Evolutionary conservation across 2,329 filamentous ascomycete genomes (phyloP).

Genomic region (Albifimbria verrucaria): DNA sequence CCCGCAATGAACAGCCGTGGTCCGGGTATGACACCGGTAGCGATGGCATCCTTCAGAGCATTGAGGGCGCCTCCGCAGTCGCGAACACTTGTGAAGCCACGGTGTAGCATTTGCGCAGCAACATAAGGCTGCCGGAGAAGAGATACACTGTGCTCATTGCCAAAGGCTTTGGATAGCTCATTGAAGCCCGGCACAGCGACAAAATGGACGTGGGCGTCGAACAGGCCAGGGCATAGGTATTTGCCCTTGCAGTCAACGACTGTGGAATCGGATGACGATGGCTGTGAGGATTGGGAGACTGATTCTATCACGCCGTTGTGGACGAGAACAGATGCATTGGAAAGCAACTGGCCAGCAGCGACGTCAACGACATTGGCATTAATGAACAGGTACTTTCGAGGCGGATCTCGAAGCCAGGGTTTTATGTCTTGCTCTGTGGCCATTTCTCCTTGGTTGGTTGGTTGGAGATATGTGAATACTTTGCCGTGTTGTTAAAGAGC

Average conservation of each 20-base stretch:
- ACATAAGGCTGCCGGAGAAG: constrained; percentile 44
- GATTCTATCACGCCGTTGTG: constrained; percentile 29
- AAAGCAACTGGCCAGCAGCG: constrained; percentile 25
- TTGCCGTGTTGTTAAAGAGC: no score
- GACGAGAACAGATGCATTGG: constrained; percentile 29
- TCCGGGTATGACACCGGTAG: constrained; percentile 48
- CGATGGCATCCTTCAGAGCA: constrained; percentile 52
- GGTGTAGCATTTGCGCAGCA: constrained; percentile 44
- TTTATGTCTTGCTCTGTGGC: constrained; percentile 9
- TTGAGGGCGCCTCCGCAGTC: constrained; percentile 55
- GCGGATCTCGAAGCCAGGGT: constrained; percentile 14
- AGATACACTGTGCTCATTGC: constrained; percentile 30
- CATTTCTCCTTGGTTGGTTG: not conserved
- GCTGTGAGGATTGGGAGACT: constrained; percentile 12
- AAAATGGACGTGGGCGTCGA: constrained; percentile 28
- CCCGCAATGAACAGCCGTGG: constrained; percentile 54
- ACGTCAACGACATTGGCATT: constrained; percentile 44
- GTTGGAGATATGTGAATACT: no score
- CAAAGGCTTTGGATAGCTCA: constrained; percentile 19
- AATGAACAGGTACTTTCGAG: constrained; percentile 28
- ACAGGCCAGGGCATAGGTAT: constrained; percentile 26
- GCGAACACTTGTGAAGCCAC: constrained; percentile 56
- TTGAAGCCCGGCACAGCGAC: constrained; percentile 24
- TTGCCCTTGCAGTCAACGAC: constrained; percentile 18
- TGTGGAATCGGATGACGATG: constrained; percentile 1